A percentile compares a stretch with the other conserved stretches of the same genome.
phyloP scores from a whole-genome alignment of 768 basidiomycete species.

The Pleurotus sapidus region DNA sequence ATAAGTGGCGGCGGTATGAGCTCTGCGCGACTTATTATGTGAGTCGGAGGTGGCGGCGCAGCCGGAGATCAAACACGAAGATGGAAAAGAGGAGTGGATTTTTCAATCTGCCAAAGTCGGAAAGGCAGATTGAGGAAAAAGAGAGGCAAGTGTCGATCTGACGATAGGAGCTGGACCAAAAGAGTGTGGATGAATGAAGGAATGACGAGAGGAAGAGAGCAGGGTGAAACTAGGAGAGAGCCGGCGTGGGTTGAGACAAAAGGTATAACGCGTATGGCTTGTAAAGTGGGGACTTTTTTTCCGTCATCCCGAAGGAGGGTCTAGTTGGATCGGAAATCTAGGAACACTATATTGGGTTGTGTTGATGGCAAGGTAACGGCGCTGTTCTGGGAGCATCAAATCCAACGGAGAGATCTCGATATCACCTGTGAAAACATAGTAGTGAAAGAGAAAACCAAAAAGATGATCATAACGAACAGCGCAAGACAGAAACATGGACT shows the following conservation, averaged over 20 bases:
- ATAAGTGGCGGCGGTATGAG: slow-evolving; percentile 7
- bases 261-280: slow-evolving; percentile 1
- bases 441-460: neutral
- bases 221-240: neutral
- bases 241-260: slow-evolving; percentile 3
- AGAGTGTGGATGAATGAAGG: slow-evolving; percentile 6
- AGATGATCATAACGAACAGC: neutral
- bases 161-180: slow-evolving; percentile 4
- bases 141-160: slow-evolving; percentile 5
- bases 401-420: neutral
- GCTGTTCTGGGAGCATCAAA: slow-evolving; percentile 5
- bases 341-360: slow-evolving; percentile 22
- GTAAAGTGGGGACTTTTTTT: neutral
- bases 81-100: slow-evolving; percentile 7
- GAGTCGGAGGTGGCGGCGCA: slow-evolving; percentile 6
- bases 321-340: slow-evolving; percentile 27
- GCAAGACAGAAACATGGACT: neutral
- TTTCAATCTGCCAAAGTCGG: slow-evolving; percentile 2
- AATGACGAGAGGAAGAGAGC: neutral
- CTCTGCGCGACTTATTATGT: slow-evolving; percentile 4
- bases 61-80: slow-evolving; percentile 10
- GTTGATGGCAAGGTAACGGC: slow-evolving; percentile 24
- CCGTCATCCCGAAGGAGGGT: slow-evolving; percentile 7
- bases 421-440: neutral
- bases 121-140: slow-evolving; percentile 7